Base-by-base conservation (phyloP, 1,284 basidiomycete genomes). In the Spongiforma sp. region DNA sequence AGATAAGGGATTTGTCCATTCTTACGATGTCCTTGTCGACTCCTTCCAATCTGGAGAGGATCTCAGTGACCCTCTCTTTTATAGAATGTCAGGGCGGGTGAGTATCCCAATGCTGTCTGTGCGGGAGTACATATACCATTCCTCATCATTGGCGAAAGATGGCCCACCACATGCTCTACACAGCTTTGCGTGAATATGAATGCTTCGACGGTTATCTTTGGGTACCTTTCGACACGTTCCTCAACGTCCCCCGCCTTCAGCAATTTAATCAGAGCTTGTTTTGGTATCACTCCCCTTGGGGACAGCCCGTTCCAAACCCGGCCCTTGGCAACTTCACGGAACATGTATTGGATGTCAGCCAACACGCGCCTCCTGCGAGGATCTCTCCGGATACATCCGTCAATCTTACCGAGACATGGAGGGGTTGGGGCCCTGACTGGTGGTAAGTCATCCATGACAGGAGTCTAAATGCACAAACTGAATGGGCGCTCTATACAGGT, bases 151-250 rank as follows among this genome's bases (percentile, higher is more conserved):
- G 26, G 26, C 8, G n/a, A 21, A 59, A 82, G 77, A 82, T 84
- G 83, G 83, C 83, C 12, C 84, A 85, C 57, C 83, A 85, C 64
- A 85, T 84, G 84, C 76, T 84, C 21, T 83, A 83, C 64, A 83
- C 82, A 10, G 82, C 79, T 28, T 66, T 85, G 63, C 75, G 73
- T 52, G 80, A 81, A 57, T 68, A 82, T 59, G 74, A 71, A n/a
- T 84, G 83, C 67, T 85, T 84, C 67, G 76, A 80, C 30, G 84
- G 83, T 8, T 84, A 83, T 67, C 78, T 85, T 19, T 85, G 83
- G 83, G 83, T 78, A 24, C 84, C 83, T 15, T 84, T 84, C 66
- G 82, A 85, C 64, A 80, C 83, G 8, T 72, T 85, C 32, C 75
- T 85, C 50, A 85, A 85, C 62, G 70, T 85, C 32, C 83, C 84